Evolutionary conservation across 2,329 filamentous ascomycete genomes (phyloP).

Genomic region (Fusarium continuum): DNA sequence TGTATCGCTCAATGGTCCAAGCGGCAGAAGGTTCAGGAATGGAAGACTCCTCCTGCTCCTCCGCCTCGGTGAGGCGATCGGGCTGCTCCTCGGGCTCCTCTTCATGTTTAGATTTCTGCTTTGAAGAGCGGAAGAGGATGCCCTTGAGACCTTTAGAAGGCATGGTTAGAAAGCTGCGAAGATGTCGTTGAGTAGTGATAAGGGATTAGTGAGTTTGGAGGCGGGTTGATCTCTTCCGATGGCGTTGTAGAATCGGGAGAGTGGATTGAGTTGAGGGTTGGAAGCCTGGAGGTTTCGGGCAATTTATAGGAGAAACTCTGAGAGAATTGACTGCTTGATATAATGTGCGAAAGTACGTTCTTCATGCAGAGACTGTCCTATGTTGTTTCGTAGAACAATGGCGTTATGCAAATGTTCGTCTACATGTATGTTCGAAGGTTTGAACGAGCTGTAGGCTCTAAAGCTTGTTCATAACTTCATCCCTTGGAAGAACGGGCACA

Average conservation of each 20-base stretch:
- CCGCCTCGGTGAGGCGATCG: neutral
- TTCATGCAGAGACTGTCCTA: neutral
- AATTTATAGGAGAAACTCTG: neutral
- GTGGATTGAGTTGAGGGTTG: neutral
- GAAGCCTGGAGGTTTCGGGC: neutral
- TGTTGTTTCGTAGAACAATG: neutral
- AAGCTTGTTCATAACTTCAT: too few relatives aligned
- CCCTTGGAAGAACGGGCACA: too few relatives aligned
- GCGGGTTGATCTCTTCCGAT: neutral
- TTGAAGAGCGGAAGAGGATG: too few relatives aligned
- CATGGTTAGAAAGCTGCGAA: neutral
- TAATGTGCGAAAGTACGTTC: neutral
- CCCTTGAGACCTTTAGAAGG: too few relatives aligned
- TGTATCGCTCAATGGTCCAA: neutral
- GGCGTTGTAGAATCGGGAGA: neutral
- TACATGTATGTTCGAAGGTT: neutral
- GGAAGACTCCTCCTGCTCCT: neutral
- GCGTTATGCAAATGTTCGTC: neutral
- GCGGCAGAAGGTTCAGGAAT: neutral
- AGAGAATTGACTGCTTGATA: neutral
- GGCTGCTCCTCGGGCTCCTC: neutral
- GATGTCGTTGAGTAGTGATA: neutral
- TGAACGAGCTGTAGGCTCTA: too few relatives aligned
- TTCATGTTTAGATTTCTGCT: too few relatives aligned
- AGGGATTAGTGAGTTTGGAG: neutral